Evolutionary conservation across 805 yeast genomes (phyloP), one percentile per base, ranked within the genome.

Genomic region (Nakazawaea anatomiae): DNA sequence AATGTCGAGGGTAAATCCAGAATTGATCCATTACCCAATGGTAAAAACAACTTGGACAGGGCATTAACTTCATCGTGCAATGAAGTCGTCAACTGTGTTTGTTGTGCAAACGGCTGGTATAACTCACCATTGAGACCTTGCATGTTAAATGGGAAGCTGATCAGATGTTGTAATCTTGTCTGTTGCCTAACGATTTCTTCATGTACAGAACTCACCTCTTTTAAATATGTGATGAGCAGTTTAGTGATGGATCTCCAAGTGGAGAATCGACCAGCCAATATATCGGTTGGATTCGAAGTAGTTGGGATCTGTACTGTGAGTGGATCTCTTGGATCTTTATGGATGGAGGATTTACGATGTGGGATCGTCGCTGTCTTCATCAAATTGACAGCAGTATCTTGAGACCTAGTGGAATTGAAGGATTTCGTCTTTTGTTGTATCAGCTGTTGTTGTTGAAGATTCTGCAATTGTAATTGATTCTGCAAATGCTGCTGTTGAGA

Each of bases 161-260:
- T 84, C 8, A 96, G 89, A 63, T 89, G 91, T 54, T 89, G 87
- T 43, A 90, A 74, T 47, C 96, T 72, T 47, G 84, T 68, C 57
- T 89, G 94, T 60, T 89, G 96, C 53, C 96, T 80, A 36, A 87
- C 83, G 14, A 89, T 78, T 62, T 91, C 96, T 65, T 91, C 97
- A 63, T 90, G 94, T 51, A 88, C 91, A 11, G 87, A 77, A 8
- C 89, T 89, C 39, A 82, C 83, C 60, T 90, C 96, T 54, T 78
- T 79, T 55, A 92, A 73, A 62, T 92, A 92, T 44, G 76, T 79
- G 25, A 88, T 75, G 51, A 92, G 69, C 36, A 92, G 85, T 54
- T 83, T 81, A 52, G 90, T 82, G 50, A 91, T 80, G 40, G 79
- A 76, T 52, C 96, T 74, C 97, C 97, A 92, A 2, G 95, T 85